These are phyloP conservation scores for Fusarium sp. DNA, from an alignment of 2,329 filamentous ascomycete genomes.

Conservation along the genomic window DNA sequence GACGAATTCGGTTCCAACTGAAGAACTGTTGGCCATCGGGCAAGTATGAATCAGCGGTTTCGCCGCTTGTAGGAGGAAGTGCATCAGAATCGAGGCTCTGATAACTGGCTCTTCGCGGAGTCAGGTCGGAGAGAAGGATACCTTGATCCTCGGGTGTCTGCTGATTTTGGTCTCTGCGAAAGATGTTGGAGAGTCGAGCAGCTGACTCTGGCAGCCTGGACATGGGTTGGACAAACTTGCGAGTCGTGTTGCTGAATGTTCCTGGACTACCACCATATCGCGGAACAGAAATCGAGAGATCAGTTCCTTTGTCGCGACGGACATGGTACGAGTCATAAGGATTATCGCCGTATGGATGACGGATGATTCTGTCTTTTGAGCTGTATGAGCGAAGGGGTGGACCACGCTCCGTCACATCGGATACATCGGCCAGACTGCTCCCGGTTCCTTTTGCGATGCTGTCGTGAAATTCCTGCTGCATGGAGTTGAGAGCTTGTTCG, in stretches of 20 bases:
- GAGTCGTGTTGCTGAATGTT: conserved; percentile 40
- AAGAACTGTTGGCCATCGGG: conserved; percentile 23
- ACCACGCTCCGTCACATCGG: conserved; percentile 49
- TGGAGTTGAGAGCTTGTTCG: conserved; percentile 42
- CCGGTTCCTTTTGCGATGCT: conserved; percentile 50
- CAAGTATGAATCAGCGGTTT: not conserved
- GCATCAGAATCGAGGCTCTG: conserved; percentile 49
- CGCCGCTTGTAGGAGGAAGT: not conserved
- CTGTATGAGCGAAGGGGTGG: conserved; percentile 36
- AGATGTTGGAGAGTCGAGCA: conserved; percentile 45
- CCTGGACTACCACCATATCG: conserved; percentile 22
- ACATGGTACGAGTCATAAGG: conserved; percentile 33
- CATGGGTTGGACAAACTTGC: conserved; percentile 34
- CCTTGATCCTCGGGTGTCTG: conserved; percentile 17
- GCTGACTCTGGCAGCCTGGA: conserved; percentile 42
- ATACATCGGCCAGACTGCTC: conserved; percentile 60
- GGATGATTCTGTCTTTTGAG: conserved; percentile 46
- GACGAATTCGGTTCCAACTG: conserved; percentile 45
- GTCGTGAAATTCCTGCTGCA: conserved; percentile 40
- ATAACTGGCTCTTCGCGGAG: conserved; percentile 47
- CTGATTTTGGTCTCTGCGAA: conserved; percentile 34
- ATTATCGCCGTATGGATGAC: conserved; percentile 37
- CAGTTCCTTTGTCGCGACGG: conserved; percentile 40
- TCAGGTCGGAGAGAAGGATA: conserved; percentile 39
- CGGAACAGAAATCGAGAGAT: conserved; percentile 40